Evolutionary conservation across 1,284 basidiomycete species (phyloP), one percentile per base, ranked within the genome.

Genomic region (Lentinula novae-zelandiae): DNA sequence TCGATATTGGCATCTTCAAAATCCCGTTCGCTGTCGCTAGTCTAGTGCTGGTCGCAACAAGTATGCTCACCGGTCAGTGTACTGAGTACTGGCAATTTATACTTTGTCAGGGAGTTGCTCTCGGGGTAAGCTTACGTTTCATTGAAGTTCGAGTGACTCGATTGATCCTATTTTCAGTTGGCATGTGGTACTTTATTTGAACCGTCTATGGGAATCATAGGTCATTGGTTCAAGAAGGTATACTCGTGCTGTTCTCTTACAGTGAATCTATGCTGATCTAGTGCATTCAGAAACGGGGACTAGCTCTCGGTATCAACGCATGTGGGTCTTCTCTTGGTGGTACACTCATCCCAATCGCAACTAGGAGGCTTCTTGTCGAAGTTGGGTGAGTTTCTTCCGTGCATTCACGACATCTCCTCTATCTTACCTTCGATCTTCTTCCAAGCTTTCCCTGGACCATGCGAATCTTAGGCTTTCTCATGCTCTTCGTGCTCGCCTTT

Each of bases 371-470:
- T 15, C 68, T 78, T n/a, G 59, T 64, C 0, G 49, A 66, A 49
- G 69, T 79, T 10, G 78, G 79, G 78, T 79, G 65, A 8, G 76
- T 61, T 31, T 46, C 17, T 46, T 12, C 39, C 27, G 9, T 46
- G 44, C 51, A 33, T n/a, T 38, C 6, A 8, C 38, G 10, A 27
- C 27, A 27, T 27, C 15, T 34, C 17, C n/a, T 17, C 12, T 22
- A 10, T 50, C 31, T 40, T 6, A 48, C 36, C 50, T 36, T 55
- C 31, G 17, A 13, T 15, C 27, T 56, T 22, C 48, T 22, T 46
- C 17, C 15, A 48, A 81, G 80, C 0, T 83, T 83, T 68, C 71
- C 70, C 27, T 84, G 83, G 82, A 80, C 82, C 0, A 80, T 84
- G 76, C 75, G 82, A 17, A 76, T 82, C 48, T 63, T 83, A 12